These are phyloP conservation scores for Trichoderma brevicompactum DNA, from an alignment of 2,329 filamentous ascomycete species.

Conservation along the genomic window DNA sequence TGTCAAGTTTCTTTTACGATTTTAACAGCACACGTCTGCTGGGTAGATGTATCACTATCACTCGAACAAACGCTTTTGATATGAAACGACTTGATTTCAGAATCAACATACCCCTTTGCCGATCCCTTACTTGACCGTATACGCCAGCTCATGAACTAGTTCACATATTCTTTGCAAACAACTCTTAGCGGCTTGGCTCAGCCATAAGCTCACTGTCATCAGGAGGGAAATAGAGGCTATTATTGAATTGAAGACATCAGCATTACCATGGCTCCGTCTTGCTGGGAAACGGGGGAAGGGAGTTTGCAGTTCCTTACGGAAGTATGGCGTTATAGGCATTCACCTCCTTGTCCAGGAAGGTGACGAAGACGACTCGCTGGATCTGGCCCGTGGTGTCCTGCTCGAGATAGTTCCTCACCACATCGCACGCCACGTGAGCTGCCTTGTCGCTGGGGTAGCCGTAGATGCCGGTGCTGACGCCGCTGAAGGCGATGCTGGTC, in stretches of 20 bases:
- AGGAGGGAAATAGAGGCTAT: slow-evolving; percentile 19
- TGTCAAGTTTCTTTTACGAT: too few relatives aligned
- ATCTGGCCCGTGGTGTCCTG: slow-evolving; percentile 52
- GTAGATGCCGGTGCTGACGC: slow-evolving; percentile 87
- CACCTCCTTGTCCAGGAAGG: slow-evolving; percentile 78
- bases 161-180: background rate
- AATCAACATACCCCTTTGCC: too few relatives aligned
- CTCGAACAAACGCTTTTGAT: too few relatives aligned
- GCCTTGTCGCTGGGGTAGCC: slow-evolving; percentile 80
- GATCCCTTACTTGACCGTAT: background rate
- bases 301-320: slow-evolving; percentile 58
- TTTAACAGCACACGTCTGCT: too few relatives aligned
- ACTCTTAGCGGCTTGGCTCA: background rate
- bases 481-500: slow-evolving; percentile 78
- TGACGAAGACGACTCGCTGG: slow-evolving; percentile 81
- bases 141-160: background rate
- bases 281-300: background rate
- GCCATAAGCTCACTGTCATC: background rate
- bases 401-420: slow-evolving; percentile 61
- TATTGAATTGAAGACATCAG: background rate
- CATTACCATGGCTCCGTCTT: background rate
- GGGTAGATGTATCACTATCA: too few relatives aligned
- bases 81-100: too few relatives aligned
- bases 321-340: slow-evolving; percentile 70
- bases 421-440: slow-evolving; percentile 69